Evolutionary conservation across 2,329 filamentous ascomycete genomes (phyloP).

Genomic region (Thelonectria rubi): DNA sequence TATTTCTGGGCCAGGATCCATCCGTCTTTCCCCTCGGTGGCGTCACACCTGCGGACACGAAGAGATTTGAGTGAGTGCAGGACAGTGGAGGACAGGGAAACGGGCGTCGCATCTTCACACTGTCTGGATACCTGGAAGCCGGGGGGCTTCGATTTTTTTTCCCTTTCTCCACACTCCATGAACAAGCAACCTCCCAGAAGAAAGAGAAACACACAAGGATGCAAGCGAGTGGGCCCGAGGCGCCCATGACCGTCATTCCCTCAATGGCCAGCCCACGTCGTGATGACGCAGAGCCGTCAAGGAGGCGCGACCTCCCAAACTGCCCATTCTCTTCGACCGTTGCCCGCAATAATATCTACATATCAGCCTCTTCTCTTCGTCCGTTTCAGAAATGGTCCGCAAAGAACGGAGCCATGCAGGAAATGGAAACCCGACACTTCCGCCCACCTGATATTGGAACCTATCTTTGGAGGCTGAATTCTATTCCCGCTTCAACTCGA

Average conservation of each 20-base stretch:
- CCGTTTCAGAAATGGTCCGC: conserved; percentile 5
- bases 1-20: conserved; percentile 13
- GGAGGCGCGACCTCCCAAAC: conserved; percentile 26
- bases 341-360: neutral
- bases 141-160: conserved; percentile 22
- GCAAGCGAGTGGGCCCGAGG: conserved; percentile 22
- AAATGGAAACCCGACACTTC: conserved; percentile 10
- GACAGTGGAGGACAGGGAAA: conserved; percentile 13
- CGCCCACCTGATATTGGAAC: neutral
- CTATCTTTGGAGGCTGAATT: neutral
- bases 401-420: conserved; percentile 1
- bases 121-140: conserved; percentile 30
- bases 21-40: conserved; percentile 16
- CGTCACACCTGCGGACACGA: conserved; percentile 16
- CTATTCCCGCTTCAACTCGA: neutral
- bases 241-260: conserved; percentile 39
- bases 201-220: conserved; percentile 25
- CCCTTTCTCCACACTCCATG: conserved; percentile 32
- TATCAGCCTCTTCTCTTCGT: conserved; percentile 1
- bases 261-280: conserved; percentile 34
- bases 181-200: conserved; percentile 22
- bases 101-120: conserved; percentile 15
- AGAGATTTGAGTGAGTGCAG: conserved; percentile 18
- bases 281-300: conserved; percentile 40
- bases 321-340: conserved; percentile 15